Evolutionary conservation across 139 green algal genomes (phyloP).

Genomic region (Tetradesmus lagerheimii): DNA sequence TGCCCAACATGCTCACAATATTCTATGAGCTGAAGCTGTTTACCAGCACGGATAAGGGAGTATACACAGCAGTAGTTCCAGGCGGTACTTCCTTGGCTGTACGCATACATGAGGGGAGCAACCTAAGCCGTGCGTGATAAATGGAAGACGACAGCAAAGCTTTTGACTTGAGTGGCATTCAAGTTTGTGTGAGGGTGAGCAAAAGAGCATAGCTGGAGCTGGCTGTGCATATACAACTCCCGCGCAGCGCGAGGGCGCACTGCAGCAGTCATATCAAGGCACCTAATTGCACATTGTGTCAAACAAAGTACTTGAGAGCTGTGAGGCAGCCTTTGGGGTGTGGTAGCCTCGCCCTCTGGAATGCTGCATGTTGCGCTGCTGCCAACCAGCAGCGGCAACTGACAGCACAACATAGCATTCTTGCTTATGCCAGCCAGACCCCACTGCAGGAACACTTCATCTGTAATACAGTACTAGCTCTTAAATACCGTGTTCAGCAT

Average conservation of each 20-base stretch:
- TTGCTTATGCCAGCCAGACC: too few relatives aligned
- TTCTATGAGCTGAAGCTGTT: neutral
- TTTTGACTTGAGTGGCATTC: constrained; percentile 41
- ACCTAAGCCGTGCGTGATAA: neutral
- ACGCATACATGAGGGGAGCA: neutral
- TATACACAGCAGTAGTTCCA: neutral
- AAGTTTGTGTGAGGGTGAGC: constrained; percentile 69
- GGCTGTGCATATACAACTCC: neutral
- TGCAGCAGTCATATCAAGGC: neutral
- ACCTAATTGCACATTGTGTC: neutral
- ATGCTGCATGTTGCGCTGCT: neutral
- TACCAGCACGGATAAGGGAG: neutral
- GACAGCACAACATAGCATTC: neutral
- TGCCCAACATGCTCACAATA: too few relatives aligned
- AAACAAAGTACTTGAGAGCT: neutral
- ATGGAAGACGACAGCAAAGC: constrained; percentile 12
- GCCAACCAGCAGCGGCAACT: neutral
- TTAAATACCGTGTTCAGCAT: too few relatives aligned
- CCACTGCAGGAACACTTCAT: too few relatives aligned
- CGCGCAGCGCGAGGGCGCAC: neutral
- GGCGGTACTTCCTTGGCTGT: neutral
- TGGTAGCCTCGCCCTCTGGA: neutral
- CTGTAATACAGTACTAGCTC: too few relatives aligned
- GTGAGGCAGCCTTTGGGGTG: neutral
- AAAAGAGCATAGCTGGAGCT: neutral